Evolutionary conservation across 352 stramenopile species (phyloP).

Genomic region (Pythium sukuiense): DNA sequence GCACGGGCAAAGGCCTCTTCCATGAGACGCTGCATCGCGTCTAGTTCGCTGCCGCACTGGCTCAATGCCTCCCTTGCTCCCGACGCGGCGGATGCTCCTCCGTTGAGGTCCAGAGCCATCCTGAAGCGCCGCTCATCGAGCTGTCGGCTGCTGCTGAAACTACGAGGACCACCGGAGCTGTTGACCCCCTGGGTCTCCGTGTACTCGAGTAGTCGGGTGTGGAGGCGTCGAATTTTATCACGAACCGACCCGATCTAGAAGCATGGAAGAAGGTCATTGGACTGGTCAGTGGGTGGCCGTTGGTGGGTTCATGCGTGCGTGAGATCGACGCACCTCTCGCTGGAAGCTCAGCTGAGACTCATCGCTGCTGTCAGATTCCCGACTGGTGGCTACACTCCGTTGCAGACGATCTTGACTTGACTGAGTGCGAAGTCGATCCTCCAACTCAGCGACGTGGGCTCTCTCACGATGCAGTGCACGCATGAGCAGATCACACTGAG

Average conservation of each 20-base stretch:
- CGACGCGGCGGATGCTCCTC: not conserved
- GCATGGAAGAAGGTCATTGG: constrained; percentile 1
- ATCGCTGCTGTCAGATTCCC: not conserved
- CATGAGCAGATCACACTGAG: constrained; percentile 25
- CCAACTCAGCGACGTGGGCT: constrained; percentile 20
- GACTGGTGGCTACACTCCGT: not conserved
- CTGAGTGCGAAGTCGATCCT: constrained; percentile 12
- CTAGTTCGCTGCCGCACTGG: constrained; percentile 18
- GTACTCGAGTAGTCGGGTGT: constrained; percentile 19
- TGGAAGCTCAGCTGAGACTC: not conserved
- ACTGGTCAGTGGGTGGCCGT: not conserved
- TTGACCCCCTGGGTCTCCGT: constrained; percentile 16
- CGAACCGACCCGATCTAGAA: constrained; percentile 15
- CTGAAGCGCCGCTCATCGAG: constrained; percentile 1
- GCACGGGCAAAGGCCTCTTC: constrained; percentile 27
- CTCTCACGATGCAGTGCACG: constrained; percentile 28
- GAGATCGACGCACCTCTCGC: not conserved
- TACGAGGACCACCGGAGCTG: not conserved
- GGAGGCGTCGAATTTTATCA: constrained; percentile 18
- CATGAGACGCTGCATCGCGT: constrained; percentile 29
- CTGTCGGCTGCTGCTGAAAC: not conserved
- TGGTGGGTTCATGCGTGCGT: not conserved
- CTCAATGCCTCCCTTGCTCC: constrained; percentile 12
- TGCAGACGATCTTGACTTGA: not conserved
- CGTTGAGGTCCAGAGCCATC: not conserved